phyloP scores from a whole-genome alignment of 2,329 filamentous ascomycete species.

The Neonectria coccinea region DNA sequence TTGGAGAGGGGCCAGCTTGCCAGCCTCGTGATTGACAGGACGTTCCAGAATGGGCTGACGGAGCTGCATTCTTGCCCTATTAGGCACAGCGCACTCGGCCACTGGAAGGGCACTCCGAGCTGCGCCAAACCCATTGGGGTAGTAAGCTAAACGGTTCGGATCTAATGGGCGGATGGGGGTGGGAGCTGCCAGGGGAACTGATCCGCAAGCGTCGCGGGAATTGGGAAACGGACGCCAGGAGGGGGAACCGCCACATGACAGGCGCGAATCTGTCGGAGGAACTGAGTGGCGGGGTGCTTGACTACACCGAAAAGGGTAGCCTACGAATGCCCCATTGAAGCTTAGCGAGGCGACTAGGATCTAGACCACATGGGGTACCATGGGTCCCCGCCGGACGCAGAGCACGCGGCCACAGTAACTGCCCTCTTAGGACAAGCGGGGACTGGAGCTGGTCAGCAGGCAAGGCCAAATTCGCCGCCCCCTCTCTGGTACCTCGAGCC shows the following conservation, averaged over 20 bases:
- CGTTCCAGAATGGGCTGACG: constrained; percentile 41
- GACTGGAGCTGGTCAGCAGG: constrained; percentile 44
- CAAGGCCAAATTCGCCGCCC: constrained; percentile 43
- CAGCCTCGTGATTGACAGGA: constrained; percentile 37
- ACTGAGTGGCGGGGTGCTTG: constrained; percentile 16
- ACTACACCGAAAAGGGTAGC: constrained; percentile 30
- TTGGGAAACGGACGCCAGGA: constrained; percentile 34
- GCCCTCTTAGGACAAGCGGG: constrained; percentile 41
- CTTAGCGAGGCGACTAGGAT: fast-evolving
- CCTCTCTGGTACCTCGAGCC: constrained; percentile 44
- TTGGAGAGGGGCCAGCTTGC: constrained; percentile 15
- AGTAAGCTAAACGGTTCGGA: constrained; percentile 37
- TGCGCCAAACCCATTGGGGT: constrained; percentile 23
- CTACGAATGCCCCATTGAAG: constrained; percentile 26
- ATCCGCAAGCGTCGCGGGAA: constrained; percentile 33
- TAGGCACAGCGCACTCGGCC: constrained; percentile 17
- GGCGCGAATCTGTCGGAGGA: constrained; percentile 14
- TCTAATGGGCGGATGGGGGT: constrained; percentile 27
- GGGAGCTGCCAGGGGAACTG: constrained; percentile 26
- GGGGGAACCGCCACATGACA: constrained; percentile 32
- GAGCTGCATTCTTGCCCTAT: constrained; percentile 25
- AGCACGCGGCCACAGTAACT: constrained; percentile 41
- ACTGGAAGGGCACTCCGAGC: constrained; percentile 22
- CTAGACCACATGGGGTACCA: constrained; percentile 32
- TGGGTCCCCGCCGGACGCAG: constrained; percentile 24